Percentiles rank a stretch among this genome's conserved stretches.
Evolutionary conservation across 2,329 filamentous ascomycete species (phyloP).

Genomic region (Tricladium varicosporioides): DNA sequence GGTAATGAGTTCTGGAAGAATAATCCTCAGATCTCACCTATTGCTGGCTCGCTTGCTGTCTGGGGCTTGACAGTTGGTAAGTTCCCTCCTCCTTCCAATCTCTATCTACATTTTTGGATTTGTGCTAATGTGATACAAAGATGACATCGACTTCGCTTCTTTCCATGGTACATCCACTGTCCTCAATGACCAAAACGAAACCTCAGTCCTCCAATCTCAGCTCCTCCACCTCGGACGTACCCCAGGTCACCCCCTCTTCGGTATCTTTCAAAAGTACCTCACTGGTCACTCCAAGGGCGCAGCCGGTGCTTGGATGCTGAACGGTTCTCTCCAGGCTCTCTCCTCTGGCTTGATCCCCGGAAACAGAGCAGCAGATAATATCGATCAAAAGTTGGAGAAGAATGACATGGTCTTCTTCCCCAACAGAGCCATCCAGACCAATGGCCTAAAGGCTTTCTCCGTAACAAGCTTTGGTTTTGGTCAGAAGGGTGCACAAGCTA

Average conservation of each 20-base stretch:
- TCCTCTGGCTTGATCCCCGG: constrained; percentile 89
- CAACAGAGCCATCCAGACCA: constrained; percentile 83
- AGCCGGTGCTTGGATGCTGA: constrained; percentile 98
- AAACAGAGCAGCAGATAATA: constrained; percentile 95
- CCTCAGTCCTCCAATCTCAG: constrained; percentile 90
- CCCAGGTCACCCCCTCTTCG: constrained; percentile 89
- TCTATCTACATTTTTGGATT: not conserved
- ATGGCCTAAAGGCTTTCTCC: constrained; percentile 90
- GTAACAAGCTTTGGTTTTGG: constrained; percentile 98
- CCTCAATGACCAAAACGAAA: constrained; percentile 98
- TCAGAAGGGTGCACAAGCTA: constrained; percentile 93
- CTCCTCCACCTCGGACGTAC: constrained; percentile 86
- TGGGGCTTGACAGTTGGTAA: constrained; percentile 74
- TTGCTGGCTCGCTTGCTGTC: constrained; percentile 88
- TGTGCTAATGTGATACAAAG: constrained; percentile 40
- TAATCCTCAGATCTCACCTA: constrained; percentile 83
- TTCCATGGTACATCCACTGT: constrained; percentile 98
- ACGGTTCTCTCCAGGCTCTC: constrained; percentile 90
- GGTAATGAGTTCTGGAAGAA: constrained; percentile 99
- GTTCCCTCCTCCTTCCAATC: not conserved
- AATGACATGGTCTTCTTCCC: constrained; percentile 96
- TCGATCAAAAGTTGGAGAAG: constrained; percentile 90
- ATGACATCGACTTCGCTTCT: constrained; percentile 89
- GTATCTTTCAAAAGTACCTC: constrained; percentile 97
- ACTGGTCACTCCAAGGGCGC: constrained; percentile 98